Evolutionary conservation across 2,329 filamentous ascomycete genomes (phyloP), one percentile per base, ranked within the genome.

Genomic region (Colletotrichum musae): DNA sequence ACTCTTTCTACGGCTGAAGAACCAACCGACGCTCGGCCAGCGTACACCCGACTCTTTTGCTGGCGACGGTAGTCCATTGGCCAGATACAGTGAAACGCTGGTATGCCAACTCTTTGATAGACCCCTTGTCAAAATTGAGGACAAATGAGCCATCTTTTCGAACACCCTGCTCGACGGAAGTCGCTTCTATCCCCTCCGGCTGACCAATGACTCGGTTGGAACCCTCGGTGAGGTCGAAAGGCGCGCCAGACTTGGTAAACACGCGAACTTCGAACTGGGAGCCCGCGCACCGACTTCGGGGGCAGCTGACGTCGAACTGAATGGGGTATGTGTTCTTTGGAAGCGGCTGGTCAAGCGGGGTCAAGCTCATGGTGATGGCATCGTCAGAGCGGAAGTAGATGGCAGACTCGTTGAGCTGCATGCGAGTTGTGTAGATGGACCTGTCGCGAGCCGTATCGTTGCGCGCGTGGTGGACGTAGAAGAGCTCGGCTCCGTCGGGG

Each of bases 391-490:
- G 77, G 9, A 77, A 70, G 28, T 71, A 72, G 2, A 76, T 56
- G 3, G 64, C 71, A 3, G 68, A 65, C 1, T 73, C 68, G 18
- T 76, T 58, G 1, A 80, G 72, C 4, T 47, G 73, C 76, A 80
- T 75, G 16, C 78, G 76, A 4, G 78, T 80, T 0, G 77, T 77
- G 65, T 78, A 80, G 24, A 80, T 72, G 3, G 77, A 76, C 1
- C 78, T 72, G 48, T 64, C 71, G 1, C 51, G 63, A 0, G 71
- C 66, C 4, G 78, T 80, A 53, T 71, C 71, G 18, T 80, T 80
- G 6, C 78, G 74, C 4, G 70, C 78, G 58, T 80, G 78, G 26
- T 80, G 78, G 0, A 80, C 74, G 47, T 80, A 80, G 39, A 80
- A 80, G 0, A 80, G 74, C 72, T 80, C 78, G 3, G 77, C 67